These are phyloP conservation scores for Epicoccum sorghinum DNA, from an alignment of 2,329 filamentous ascomycete species.

Conservation along the genomic window DNA sequence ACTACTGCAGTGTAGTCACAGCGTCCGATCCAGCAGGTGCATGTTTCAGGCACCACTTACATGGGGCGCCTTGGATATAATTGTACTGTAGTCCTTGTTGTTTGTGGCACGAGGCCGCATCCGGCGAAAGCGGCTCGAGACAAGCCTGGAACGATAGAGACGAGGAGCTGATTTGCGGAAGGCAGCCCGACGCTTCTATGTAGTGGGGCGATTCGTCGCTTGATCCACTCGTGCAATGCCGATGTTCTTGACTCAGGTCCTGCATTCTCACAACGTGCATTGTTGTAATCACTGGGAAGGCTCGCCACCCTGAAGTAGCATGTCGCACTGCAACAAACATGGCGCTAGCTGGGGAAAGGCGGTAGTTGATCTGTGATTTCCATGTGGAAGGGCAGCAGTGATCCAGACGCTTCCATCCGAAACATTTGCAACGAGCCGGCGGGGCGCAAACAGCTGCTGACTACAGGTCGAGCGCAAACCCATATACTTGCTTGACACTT, in stretches of 20 bases:
- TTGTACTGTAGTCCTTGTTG: neutral
- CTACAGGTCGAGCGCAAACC: neutral
- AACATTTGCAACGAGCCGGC: neutral
- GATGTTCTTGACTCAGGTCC: neutral
- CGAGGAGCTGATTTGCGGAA: neutral
- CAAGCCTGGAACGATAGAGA: too few relatives aligned
- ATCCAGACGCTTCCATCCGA: slow-evolving; percentile 10
- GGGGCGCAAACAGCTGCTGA: slow-evolving; percentile 5
- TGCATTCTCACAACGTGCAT: neutral
- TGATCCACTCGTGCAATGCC: neutral
- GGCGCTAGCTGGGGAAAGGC: neutral
- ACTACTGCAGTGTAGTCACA: too few relatives aligned
- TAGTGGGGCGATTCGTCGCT: too few relatives aligned
- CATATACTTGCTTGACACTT: slow-evolving; percentile 3
- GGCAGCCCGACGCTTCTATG: neutral
- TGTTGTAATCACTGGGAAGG: neutral
- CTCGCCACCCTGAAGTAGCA: neutral
- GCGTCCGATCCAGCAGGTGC: too few relatives aligned
- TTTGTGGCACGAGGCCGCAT: neutral
- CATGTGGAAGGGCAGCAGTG: slow-evolving; percentile 5
- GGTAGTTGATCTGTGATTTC: neutral
- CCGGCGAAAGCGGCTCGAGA: neutral
- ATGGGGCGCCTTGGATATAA: too few relatives aligned
- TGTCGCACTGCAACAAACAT: neutral
- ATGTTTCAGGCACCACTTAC: too few relatives aligned